Evolutionary conservation across 129 eudicot species (phyloP).

Genomic region (Saussurea involucrata): DNA sequence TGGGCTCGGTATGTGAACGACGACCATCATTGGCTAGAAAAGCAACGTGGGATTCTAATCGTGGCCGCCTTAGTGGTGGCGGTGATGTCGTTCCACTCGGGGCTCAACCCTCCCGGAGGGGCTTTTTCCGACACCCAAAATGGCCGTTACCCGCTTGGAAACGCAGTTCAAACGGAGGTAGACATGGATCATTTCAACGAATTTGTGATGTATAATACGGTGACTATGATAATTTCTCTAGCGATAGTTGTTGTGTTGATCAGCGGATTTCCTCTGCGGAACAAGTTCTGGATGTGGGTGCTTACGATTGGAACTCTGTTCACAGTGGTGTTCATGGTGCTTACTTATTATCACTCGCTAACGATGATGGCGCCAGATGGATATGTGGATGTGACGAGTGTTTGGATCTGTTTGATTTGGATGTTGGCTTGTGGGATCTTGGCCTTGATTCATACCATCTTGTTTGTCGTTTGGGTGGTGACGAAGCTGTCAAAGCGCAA

Average conservation of each 20-base stretch:
- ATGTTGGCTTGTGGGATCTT: slow-evolving; percentile 25
- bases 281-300: slow-evolving; percentile 32
- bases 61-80: slow-evolving; percentile 21
- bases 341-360: slow-evolving; percentile 9
- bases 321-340: slow-evolving; percentile 14
- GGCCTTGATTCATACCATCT: slow-evolving; percentile 25
- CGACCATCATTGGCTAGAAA: slow-evolving; percentile 27
- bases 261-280: slow-evolving; percentile 19
- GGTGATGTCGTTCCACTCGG: slow-evolving; percentile 11
- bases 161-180: slow-evolving; percentile 22
- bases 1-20: slow-evolving; percentile 15
- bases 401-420: slow-evolving; percentile 17
- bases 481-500: slow-evolving; percentile 16
- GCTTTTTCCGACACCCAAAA: slow-evolving; percentile 1
- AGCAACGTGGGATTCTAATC: slow-evolving; percentile 23
- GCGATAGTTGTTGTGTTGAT: slow-evolving; percentile 17
- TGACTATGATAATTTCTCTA: slow-evolving; percentile 27
- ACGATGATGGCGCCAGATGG: slow-evolving; percentile 22
- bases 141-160: slow-evolving; percentile 18
- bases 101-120: slow-evolving; percentile 27
- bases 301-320: slow-evolving; percentile 23
- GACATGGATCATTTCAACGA: slow-evolving; percentile 22
- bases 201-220: slow-evolving; percentile 11
- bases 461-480: slow-evolving; percentile 22
- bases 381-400: slow-evolving; percentile 14